Base-by-base conservation (phyloP, 2,329 filamentous ascomycete genomes). In the Cladophialophora chaetospira region DNA sequence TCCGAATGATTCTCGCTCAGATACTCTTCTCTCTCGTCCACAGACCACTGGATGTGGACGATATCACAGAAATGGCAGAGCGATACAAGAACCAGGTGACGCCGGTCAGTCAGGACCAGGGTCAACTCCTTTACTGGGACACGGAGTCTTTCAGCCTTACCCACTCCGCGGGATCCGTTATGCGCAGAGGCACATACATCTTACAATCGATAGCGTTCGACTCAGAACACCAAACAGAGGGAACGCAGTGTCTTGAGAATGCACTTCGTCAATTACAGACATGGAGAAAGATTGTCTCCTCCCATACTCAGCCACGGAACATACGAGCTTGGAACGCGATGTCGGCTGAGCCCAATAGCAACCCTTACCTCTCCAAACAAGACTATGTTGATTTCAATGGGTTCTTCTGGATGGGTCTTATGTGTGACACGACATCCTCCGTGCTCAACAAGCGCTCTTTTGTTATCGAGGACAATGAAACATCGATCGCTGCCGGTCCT, bases 371-470 rank as follows among this genome's bases (percentile, higher is more conserved):
- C 4, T 4, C 4, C 9, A 6, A 15, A n/a, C 25, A 47, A 33
- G n/a, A 31, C 15, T n/a, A 31, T 23, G n/a, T 11, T 8, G 38
- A 26, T 15, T 53, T 53, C 21, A 29, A 53, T 31, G 23, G 45
- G 9, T 19, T 53, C 15, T 53, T 45, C 25, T 53, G 50, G 50
- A 21, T 53, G 19, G 40, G 50, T 29, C 26, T 53, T 25, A 53
- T 53, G 36, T 45, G 50, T 25, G 50, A 53, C 28, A 53, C 38
- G 13, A 53, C 38, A 23, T 33, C 40, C 10, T 26, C 50, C 2
- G 50, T 53, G 13, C 15, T 53, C 38, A 53, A 45, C 21, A 15
- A 45, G 5, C 38, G 28, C 6, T 3, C 26, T 5, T 31, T 44
- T 6, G 23, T 53, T 5, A 53, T 53, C 3, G 38, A 38, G 5